Evolutionary conservation across 495 filamentous ascomycete species (phyloP).

Genomic region (Daldinia loculata): DNA sequence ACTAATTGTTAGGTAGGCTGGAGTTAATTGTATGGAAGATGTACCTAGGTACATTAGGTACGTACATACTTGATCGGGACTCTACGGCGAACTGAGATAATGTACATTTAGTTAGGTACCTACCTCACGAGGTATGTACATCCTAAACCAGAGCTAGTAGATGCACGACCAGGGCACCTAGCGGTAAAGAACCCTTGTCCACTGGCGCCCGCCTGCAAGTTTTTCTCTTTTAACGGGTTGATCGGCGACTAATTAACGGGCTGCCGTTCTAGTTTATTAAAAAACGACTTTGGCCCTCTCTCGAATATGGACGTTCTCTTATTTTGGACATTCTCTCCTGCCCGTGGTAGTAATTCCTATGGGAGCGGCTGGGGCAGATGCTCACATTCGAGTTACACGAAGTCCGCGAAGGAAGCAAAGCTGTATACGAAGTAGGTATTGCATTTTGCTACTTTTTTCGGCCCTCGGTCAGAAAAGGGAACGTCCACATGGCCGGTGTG

Average conservation of each 20-base stretch:
- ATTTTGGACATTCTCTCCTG: constrained; percentile 19
- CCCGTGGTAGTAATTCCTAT: constrained; percentile 11
- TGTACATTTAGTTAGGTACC: too few species aligned
- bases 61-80: neutral
- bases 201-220: constrained; percentile 25
- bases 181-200: constrained; percentile 24
- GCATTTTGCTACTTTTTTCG: constrained; percentile 32
- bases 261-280: constrained; percentile 41
- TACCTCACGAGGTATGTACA: neutral
- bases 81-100: neutral
- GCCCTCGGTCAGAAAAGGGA: constrained; percentile 24
- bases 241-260: constrained; percentile 47
- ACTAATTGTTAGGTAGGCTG: neutral
- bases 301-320: constrained; percentile 24
- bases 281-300: constrained; percentile 27
- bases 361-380: constrained; percentile 4
- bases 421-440: too few species aligned
- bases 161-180: constrained; percentile 21
- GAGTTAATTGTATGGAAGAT: neutral
- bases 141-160: neutral
- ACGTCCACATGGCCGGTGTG: constrained; percentile 12
- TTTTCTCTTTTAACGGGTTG: constrained; percentile 39
- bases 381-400: constrained; percentile 29
- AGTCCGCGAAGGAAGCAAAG: constrained; percentile 27
- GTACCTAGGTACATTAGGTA: neutral